Base-by-base conservation (phyloP, 768 basidiomycete genomes). In the Heimioporus sp. region DNA sequence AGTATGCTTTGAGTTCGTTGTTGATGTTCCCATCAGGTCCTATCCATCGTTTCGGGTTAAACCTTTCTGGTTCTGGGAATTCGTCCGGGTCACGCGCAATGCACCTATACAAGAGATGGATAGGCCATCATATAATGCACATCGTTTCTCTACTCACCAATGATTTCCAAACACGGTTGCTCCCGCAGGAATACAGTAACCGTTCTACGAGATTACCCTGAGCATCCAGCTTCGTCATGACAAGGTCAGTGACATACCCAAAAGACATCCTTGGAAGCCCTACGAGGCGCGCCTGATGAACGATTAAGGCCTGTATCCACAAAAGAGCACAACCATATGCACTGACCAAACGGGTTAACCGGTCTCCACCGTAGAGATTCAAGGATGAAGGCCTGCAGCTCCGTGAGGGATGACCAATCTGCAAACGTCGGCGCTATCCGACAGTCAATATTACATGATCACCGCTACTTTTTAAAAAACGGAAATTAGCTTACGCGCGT, bases 31-130 rank as follows among this genome's bases (percentile, higher is more conserved):
- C 78, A 0, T 80, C 69, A 5, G 57, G 52, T 35, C 49, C 56
- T 16, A 83, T 50, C 83, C 83, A 86, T 15, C 83, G 70, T 53
- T 78, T 73, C 1, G 82, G 82, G 34, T 77, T 67, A 62, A 86
- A 85, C 13, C 28, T 58, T 49, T 86, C 79, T 1, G 83, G 63
- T 4, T 67, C 52, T 0, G 65, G 65, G 49, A 66, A 66, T 6
- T 57, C 61, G 0, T 62, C 54, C 4, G 65, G 65, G 38, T 66
- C 65, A 1, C 61, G 61, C 6, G 57, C 55, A 13, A 66, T 65
- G 37, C 35, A 48, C 65, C 65, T 67, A 10, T 28, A 28, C 24
- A 28, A 17, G 7, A n/a, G 3, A 9, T 19, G 3, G 7, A 19
- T 5, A 5, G 13, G 37, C 35, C 5, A 20, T 46, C 35, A 31